Conservation (phyloP, 1,284 basidiomycete genomes). For the Lignosus rhinocerotis region DNA sequence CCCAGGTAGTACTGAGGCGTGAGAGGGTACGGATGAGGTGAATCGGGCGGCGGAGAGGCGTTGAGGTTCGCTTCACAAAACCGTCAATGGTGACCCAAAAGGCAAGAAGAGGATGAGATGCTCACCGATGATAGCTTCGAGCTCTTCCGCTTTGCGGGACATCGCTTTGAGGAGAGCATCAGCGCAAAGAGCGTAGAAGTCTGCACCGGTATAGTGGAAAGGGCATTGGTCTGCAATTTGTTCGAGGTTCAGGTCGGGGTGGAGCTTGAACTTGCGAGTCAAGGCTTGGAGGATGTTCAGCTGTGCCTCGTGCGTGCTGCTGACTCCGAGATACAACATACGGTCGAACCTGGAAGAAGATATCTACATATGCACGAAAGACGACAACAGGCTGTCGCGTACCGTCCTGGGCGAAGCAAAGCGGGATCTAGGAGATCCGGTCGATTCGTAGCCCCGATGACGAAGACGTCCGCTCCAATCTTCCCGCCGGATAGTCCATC, state of each 20-base stretch:
- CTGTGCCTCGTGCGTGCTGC: conserved; percentile 86
- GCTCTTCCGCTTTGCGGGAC: conserved; percentile 80
- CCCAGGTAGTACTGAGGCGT: conserved; percentile 93
- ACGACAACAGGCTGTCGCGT: neutral
- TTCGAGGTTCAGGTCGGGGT: conserved; percentile 67
- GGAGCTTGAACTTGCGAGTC: conserved; percentile 90
- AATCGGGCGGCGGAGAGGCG: conserved; percentile 37
- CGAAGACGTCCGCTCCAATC: conserved; percentile 77
- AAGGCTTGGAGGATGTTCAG: conserved; percentile 87
- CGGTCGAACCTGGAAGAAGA: conserved; percentile 80
- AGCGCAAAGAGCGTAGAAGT: conserved; percentile 97
- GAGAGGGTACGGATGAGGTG: conserved; percentile 66
- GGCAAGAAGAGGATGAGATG: neutral
- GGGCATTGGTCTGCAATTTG: conserved; percentile 78
- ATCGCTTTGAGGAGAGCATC: conserved; percentile 97
- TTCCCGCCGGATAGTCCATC: conserved; percentile 83
- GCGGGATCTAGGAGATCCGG: conserved; percentile 96
- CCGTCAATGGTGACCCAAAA: neutral
- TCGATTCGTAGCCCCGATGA: conserved; percentile 97
- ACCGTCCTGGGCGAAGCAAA: conserved; percentile 88
- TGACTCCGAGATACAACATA: conserved; percentile 95
- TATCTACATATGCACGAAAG: neutral
- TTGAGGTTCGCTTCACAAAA: conserved; percentile 52
- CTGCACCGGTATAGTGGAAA: conserved; percentile 95
- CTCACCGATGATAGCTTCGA: conserved; percentile 75